phyloP scores from a whole-genome alignment of 2,329 filamentous ascomycete genomes.

The Scedosporium minutisporum region DNA sequence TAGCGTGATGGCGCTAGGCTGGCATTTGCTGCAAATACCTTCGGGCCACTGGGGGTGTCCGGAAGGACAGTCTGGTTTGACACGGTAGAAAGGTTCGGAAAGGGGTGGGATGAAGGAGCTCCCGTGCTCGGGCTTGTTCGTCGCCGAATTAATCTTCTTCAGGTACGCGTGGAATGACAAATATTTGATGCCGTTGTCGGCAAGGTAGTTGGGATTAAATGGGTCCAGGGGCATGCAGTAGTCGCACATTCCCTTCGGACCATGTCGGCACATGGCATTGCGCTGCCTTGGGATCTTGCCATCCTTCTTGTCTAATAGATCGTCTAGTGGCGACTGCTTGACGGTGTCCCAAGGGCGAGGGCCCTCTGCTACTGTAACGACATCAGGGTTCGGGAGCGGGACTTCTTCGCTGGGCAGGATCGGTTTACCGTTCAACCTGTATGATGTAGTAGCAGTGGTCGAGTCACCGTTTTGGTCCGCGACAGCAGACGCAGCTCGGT shows the following conservation, averaged over 20 bases:
- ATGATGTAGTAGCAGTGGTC: slow-evolving; percentile 39
- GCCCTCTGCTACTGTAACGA: slow-evolving; percentile 48
- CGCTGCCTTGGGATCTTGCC: slow-evolving; percentile 75
- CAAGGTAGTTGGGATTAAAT: slow-evolving; percentile 78
- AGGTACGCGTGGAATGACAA: slow-evolving; percentile 91
- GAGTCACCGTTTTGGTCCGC: slow-evolving; percentile 26
- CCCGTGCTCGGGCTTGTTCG: slow-evolving; percentile 89
- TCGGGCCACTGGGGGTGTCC: slow-evolving; percentile 91
- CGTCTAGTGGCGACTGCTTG: slow-evolving; percentile 77
- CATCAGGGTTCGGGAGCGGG: slow-evolving; percentile 58
- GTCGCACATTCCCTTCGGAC: slow-evolving; percentile 97
- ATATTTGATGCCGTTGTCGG: slow-evolving; percentile 98
- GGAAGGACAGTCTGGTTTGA: slow-evolving; percentile 79
- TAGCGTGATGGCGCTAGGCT: slow-evolving; percentile 90
- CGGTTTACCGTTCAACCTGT: slow-evolving; percentile 69
- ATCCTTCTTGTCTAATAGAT: slow-evolving; percentile 74
- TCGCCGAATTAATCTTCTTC: slow-evolving; percentile 88
- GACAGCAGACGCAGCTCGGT: slow-evolving; percentile 36
- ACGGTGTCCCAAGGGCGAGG: slow-evolving; percentile 69
- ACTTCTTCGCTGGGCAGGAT: slow-evolving; percentile 60
- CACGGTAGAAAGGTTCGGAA: slow-evolving; percentile 84
- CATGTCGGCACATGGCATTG: slow-evolving; percentile 92
- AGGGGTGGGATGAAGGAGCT: slow-evolving; percentile 94
- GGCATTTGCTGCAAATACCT: slow-evolving; percentile 96
- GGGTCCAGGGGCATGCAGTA: slow-evolving; percentile 97